Percentiles rank a stretch among this genome's conserved stretches.
Evolutionary conservation across 208 protist genomes (phyloP).

Genomic region (Acanthamoeba triangularis): DNA sequence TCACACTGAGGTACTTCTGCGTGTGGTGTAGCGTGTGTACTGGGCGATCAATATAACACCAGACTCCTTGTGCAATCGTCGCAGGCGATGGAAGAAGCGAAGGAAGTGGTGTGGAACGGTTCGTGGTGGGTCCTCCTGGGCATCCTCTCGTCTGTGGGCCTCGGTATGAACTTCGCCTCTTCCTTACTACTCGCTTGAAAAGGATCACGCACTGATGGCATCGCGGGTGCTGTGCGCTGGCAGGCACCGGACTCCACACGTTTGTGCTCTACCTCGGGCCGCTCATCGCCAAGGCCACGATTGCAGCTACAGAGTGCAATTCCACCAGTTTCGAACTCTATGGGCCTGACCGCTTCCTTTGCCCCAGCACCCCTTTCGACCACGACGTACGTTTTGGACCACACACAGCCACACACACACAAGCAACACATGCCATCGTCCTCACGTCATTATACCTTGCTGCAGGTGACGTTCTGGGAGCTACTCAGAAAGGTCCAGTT

Average conservation of each 20-base stretch:
- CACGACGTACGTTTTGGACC: slow-evolving; percentile 14
- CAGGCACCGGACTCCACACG: slow-evolving; percentile 97
- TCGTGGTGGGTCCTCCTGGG: slow-evolving; percentile 39
- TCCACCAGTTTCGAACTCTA: slow-evolving; percentile 90
- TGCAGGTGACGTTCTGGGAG: slow-evolving; percentile 84
- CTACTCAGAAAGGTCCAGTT: slow-evolving; percentile 90
- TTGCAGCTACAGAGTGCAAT: slow-evolving; percentile 93
- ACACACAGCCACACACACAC: too few relatives aligned
- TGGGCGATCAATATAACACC: background rate
- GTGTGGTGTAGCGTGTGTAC: too few relatives aligned
- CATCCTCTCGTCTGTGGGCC: slow-evolving; percentile 38
- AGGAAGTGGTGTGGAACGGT: background rate
- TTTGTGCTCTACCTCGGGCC: slow-evolving; percentile 97
- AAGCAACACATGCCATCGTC: background rate
- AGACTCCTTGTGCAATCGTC: background rate
- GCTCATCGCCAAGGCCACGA: slow-evolving; percentile 95
- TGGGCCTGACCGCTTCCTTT: background rate
- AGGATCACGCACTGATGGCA: too few relatives aligned
- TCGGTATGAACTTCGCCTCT: background rate
- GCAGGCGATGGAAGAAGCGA: background rate
- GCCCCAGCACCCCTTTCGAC: background rate
- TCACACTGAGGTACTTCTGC: background rate
- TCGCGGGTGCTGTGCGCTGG: background rate
- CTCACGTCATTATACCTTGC: background rate
- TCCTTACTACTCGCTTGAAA: background rate